Evolutionary conservation across 108 stramenopile genomes (phyloP).

Genomic region (Craspedostauros australis): DNA sequence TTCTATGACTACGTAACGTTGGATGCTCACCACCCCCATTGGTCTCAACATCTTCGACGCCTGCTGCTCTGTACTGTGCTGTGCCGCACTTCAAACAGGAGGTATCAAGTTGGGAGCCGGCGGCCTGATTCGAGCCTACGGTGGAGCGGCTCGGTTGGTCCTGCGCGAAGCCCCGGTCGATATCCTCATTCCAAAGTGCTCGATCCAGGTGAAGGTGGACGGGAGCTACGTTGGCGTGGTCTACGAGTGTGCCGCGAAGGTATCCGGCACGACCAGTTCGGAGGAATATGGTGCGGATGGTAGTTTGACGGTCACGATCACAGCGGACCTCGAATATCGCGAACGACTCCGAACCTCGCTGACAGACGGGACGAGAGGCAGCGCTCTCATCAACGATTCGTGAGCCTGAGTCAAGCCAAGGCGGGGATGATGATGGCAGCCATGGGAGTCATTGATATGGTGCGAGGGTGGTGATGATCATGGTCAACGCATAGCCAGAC

Average conservation of each 20-base stretch:
- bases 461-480: no score
- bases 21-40: no score
- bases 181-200: slow-evolving; percentile 43
- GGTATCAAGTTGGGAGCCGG: slow-evolving; percentile 84
- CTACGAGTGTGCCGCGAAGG: slow-evolving; percentile 44
- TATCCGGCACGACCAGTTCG: slow-evolving; percentile 25
- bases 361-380: no score
- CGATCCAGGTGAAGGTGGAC: slow-evolving; percentile 14
- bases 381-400: no score
- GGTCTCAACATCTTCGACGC: no score
- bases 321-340: no score
- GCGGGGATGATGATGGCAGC: no score
- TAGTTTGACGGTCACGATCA: slow-evolving; percentile 46
- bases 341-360: no score
- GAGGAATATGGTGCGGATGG: slow-evolving; percentile 50
- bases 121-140: slow-evolving; percentile 83
- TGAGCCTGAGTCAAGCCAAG: no score
- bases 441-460: no score
- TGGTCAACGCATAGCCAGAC: no score
- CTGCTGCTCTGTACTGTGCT: neutral
- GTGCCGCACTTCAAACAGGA: slow-evolving; percentile 6
- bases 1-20: no score
- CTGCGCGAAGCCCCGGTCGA: slow-evolving; percentile 46
- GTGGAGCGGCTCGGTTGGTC: slow-evolving; percentile 57
- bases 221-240: slow-evolving; percentile 32